phyloP scores from a whole-genome alignment of 2,329 filamentous ascomycete genomes.

The Ophiostoma himal-ulmi region DNA sequence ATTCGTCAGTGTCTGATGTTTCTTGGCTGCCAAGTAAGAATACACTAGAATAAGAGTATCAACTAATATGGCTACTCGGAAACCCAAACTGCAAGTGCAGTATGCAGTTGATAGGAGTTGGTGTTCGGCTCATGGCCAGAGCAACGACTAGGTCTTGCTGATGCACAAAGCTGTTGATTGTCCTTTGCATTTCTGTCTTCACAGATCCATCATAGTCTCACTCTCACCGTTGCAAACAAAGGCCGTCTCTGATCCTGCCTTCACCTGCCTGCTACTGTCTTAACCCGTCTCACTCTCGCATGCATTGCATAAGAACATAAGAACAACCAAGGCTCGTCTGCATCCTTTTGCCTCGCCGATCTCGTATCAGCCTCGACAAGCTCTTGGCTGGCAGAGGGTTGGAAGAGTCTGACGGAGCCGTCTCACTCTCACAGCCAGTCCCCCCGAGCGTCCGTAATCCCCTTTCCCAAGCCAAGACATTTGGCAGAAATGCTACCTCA shows the following conservation, averaged over 20 bases:
- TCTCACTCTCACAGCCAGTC: neutral
- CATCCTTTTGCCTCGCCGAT: neutral
- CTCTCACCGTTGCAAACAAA: too few relatives aligned
- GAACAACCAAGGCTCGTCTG: neutral
- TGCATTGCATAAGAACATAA: neutral
- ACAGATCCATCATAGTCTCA: too few relatives aligned
- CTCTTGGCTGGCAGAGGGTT: neutral
- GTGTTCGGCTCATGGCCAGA: too few relatives aligned
- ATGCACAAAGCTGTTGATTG: too few relatives aligned
- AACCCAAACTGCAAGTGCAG: too few relatives aligned
- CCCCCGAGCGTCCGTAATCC: neutral
- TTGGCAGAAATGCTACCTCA: neutral
- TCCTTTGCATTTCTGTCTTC: too few relatives aligned
- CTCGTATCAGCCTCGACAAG: neutral
- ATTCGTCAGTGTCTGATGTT: neutral
- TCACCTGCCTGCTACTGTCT: too few relatives aligned
- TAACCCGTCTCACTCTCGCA: too few relatives aligned
- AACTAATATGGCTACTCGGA: too few relatives aligned
- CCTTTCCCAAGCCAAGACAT: slow-evolving; percentile 5
- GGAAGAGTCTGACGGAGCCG: neutral
- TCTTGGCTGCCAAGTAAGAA: neutral
- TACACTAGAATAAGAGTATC: neutral
- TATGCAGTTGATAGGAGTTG: too few relatives aligned
- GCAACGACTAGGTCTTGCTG: too few relatives aligned
- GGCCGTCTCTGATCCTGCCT: too few relatives aligned